A percentile compares a stretch with the other conserved stretches of the same genome.
Evolutionary conservation across 164 flowering plant genomes (phyloP).

Genomic region (Vitis rotundifolia): DNA sequence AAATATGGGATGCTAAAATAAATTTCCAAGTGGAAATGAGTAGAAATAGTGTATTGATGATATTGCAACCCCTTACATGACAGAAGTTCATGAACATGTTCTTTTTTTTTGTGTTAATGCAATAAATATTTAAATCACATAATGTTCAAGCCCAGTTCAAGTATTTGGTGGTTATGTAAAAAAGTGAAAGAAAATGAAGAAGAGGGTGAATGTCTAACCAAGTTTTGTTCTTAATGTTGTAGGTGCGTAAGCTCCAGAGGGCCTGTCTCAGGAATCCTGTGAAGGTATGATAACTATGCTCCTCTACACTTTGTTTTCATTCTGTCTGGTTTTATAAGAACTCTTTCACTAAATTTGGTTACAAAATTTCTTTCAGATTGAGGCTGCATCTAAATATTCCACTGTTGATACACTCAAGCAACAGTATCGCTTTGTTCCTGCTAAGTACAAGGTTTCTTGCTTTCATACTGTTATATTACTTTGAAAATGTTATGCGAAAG

Average conservation of each 20-base stretch:
- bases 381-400: slow-evolving; percentile 85
- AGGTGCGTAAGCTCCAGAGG: slow-evolving; percentile 86
- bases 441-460: slow-evolving; percentile 74
- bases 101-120: too few relatives aligned
- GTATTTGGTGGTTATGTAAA: neutral
- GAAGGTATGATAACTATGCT: slow-evolving; percentile 46
- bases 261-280: slow-evolving; percentile 90
- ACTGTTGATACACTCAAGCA: slow-evolving; percentile 90
- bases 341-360: neutral
- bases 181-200: neutral
- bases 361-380: slow-evolving; percentile 51
- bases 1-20: too few relatives aligned
- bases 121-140: too few relatives aligned
- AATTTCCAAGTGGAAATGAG: too few relatives aligned
- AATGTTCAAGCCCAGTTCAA: too few relatives aligned
- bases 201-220: neutral
- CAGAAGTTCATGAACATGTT: too few relatives aligned
- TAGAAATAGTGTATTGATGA: too few relatives aligned
- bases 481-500: neutral
- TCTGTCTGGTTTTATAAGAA: neutral
- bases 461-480: neutral
- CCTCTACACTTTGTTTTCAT: slow-evolving; percentile 1
- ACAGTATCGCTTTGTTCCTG: slow-evolving; percentile 73
- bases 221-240: slow-evolving; percentile 7
- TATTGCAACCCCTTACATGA: too few relatives aligned